Percentiles rank a stretch among this genome's conserved stretches.
These are phyloP conservation scores for Acanthamoeba culbertsoni DNA, from an alignment of 208 protist species.

Conservation along the genomic window DNA sequence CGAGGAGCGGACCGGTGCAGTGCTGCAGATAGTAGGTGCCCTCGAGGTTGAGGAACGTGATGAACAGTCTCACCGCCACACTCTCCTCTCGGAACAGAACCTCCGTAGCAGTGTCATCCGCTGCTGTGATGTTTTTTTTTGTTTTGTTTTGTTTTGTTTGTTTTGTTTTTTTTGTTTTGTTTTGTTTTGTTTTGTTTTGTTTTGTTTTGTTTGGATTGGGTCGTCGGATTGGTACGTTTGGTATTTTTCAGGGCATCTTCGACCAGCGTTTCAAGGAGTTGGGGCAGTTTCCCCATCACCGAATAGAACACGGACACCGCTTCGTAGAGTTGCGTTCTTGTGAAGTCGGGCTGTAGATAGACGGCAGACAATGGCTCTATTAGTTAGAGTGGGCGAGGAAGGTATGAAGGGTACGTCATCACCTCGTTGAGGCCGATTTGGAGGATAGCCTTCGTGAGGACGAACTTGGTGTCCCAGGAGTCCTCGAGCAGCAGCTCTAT, in stretches of 20 bases:
- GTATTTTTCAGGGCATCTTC: background rate
- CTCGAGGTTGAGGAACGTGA: background rate
- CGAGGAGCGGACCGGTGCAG: background rate
- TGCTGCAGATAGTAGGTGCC: background rate
- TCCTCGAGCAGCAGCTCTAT: background rate
- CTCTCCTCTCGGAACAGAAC: slow-evolving; percentile 7
- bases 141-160: no score
- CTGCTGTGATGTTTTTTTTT: no score
- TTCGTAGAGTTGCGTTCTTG: background rate
- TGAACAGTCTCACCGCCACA: background rate
- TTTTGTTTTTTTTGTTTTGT: no score
- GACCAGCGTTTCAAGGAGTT: background rate
- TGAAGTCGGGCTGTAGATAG: background rate
- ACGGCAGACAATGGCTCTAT: background rate
- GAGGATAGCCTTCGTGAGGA: background rate
- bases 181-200: no score
- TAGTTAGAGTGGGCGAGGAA: background rate
- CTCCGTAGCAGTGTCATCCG: no score
- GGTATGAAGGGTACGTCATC: background rate
- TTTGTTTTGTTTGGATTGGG: background rate
- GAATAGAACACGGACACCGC: background rate
- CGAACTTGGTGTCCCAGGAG: background rate
- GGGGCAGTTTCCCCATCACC: background rate
- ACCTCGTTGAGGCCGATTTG: background rate
- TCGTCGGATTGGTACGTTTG: background rate